Conservation (phyloP, 169 alveolate species). For the Cyclospora cayetanensis region DNA sequence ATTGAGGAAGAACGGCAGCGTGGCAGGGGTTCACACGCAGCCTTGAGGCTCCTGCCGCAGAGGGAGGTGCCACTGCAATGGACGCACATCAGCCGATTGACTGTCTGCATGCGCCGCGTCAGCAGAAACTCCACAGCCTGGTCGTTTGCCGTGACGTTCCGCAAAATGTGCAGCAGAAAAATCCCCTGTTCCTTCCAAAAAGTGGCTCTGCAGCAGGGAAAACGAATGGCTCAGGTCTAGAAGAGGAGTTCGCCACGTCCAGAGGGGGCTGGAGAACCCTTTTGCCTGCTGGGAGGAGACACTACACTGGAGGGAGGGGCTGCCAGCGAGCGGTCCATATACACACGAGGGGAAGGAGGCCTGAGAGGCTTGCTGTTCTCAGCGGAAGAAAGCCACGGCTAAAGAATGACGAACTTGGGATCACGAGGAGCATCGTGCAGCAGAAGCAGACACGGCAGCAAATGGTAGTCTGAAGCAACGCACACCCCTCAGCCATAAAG, state of each 20-base stretch:
- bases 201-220: neutral
- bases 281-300: no score
- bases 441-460: slow-evolving; percentile 28
- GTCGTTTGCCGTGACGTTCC: slow-evolving; percentile 20
- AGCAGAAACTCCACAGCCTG: slow-evolving; percentile 40
- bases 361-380: no score
- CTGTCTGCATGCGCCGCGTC: slow-evolving; percentile 2
- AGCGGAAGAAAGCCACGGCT: no score
- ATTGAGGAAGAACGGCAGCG: no score
- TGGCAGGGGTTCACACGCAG: neutral
- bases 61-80: neutral
- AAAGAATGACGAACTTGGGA: neutral
- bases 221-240: no score
- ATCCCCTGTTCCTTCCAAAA: slow-evolving; percentile 37
- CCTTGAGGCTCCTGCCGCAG: neutral
- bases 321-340: no score
- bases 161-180: slow-evolving; percentile 33
- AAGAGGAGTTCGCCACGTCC: no score
- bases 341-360: no score
- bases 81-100: neutral
- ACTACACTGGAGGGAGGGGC: no score
- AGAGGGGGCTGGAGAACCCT: no score
- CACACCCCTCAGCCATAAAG: no score
- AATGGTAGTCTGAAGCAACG: slow-evolving; percentile 8
- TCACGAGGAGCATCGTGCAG: slow-evolving; percentile 21